Evolutionary conservation across 1,139 yeast genomes (phyloP).

Genomic region (Candida mesenterica): DNA sequence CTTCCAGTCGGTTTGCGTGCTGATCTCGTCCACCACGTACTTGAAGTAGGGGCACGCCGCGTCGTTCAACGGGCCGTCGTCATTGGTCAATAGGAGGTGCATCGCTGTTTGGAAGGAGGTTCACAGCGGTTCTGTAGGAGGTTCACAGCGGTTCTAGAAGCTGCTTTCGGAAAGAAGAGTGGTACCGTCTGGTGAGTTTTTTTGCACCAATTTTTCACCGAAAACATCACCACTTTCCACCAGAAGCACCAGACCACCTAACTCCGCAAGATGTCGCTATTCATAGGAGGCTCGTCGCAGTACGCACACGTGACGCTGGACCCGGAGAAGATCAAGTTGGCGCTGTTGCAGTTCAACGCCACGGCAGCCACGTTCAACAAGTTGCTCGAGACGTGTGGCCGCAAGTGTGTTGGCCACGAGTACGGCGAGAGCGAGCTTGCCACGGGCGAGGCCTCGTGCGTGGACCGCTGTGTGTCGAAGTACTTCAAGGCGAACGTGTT

Average conservation of each 20-base stretch:
- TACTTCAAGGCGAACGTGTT: slow-evolving; percentile 62
- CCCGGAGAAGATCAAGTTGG: slow-evolving; percentile 65
- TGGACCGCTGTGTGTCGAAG: slow-evolving; percentile 77
- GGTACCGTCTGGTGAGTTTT: too few relatives aligned
- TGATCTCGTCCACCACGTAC: slow-evolving; percentile 71
- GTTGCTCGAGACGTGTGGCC: slow-evolving; percentile 55
- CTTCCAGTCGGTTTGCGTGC: slow-evolving; percentile 72
- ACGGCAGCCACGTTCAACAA: slow-evolving; percentile 65
- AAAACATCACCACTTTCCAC: too few relatives aligned
- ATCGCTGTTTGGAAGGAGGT: slow-evolving; percentile 20
- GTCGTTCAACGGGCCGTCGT: slow-evolving; percentile 91
- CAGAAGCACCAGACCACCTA: too few relatives aligned
- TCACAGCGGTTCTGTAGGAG: too few relatives aligned
- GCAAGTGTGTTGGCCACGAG: slow-evolving; percentile 69
- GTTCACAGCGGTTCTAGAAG: background rate
- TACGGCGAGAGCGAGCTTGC: slow-evolving; percentile 80
- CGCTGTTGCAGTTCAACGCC: slow-evolving; percentile 75
- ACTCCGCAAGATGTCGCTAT: slow-evolving; percentile 67
- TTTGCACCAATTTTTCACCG: too few relatives aligned
- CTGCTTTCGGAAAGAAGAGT: too few relatives aligned
- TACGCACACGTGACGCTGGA: slow-evolving; percentile 49
- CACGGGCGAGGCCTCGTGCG: slow-evolving; percentile 74
- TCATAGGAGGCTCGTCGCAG: slow-evolving; percentile 49
- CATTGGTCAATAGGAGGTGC: slow-evolving; percentile 71
- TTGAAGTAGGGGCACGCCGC: slow-evolving; percentile 83